Conservation (phyloP, 1,284 basidiomycete genomes). For the Agroathelia rolfsii region DNA sequence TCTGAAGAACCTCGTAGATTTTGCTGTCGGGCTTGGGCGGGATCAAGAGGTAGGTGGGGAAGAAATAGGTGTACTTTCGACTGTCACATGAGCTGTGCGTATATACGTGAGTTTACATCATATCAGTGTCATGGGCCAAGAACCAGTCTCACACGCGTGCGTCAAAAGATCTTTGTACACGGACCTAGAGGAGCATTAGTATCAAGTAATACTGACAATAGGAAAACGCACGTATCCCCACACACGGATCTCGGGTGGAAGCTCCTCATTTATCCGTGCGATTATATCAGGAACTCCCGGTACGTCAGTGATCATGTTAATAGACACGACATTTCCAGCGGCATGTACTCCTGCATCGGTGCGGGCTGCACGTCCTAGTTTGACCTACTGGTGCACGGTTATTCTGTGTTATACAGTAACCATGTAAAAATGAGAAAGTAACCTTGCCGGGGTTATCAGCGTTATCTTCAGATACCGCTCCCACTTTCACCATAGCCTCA, state of each 20-base stretch:
- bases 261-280: slow-evolving; percentile 72
- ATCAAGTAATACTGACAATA: not conserved
- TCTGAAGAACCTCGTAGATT: slow-evolving; percentile 40
- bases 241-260: slow-evolving; percentile 86
- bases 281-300: slow-evolving; percentile 68
- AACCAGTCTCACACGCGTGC: slow-evolving; percentile 61
- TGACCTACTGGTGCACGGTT: slow-evolving; percentile 42
- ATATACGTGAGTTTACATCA: slow-evolving; percentile 9
- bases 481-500: slow-evolving; percentile 78
- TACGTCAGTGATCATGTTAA: slow-evolving; percentile 79
- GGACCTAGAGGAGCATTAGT: slow-evolving; percentile 28
- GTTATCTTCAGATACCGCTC: slow-evolving; percentile 90
- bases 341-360: slow-evolving; percentile 98
- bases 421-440: slow-evolving; percentile 1
- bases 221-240: slow-evolving; percentile 69
- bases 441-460: slow-evolving; percentile 87
- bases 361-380: slow-evolving; percentile 81
- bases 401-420: slow-evolving; percentile 1
- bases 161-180: slow-evolving; percentile 89
- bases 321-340: slow-evolving; percentile 86
- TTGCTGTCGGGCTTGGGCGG: slow-evolving; percentile 78
- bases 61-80: slow-evolving; percentile 93
- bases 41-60: slow-evolving; percentile 90
- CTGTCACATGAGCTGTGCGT: slow-evolving; percentile 79
- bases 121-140: slow-evolving; percentile 3